phyloP scores from a whole-genome alignment of 257 asterid genomes.

The Agastache rugosa region DNA sequence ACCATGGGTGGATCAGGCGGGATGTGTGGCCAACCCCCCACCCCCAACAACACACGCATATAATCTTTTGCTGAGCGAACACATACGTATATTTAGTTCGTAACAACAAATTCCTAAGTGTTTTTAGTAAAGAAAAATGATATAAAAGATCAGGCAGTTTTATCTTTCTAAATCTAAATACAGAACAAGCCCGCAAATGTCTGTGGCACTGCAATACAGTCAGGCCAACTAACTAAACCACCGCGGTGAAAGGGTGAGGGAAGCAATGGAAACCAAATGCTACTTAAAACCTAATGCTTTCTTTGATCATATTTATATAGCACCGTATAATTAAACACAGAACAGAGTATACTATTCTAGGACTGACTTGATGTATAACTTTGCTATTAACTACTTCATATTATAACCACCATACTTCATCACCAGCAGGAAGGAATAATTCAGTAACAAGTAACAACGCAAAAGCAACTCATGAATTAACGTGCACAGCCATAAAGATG shows the following conservation, averaged over 20 bases:
- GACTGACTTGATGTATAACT: neutral
- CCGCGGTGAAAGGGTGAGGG: neutral
- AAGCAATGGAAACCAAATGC: neutral
- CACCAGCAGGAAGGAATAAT: constrained; percentile 14
- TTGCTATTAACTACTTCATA: neutral
- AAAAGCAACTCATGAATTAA: constrained; percentile 7
- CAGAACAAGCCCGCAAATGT: neutral
- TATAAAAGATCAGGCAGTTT: neutral
- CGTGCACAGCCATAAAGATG: neutral
- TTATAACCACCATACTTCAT: constrained; percentile 8
- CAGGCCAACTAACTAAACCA: neutral
- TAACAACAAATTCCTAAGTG: neutral
- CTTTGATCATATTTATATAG: neutral
- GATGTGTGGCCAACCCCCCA: too few species aligned
- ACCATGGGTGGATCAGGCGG: neutral
- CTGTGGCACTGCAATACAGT: too few species aligned
- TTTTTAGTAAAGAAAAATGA: neutral
- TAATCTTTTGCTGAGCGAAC: too few species aligned
- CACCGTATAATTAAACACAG: neutral
- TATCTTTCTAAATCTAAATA: neutral
- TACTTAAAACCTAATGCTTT: neutral
- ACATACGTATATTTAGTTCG: neutral
- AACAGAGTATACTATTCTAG: neutral
- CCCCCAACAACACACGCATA: too few species aligned
- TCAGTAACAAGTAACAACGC: neutral